Base-by-base conservation (phyloP, 2,329 filamentous ascomycete genomes). In the Mycosphaerella sp. region DNA sequence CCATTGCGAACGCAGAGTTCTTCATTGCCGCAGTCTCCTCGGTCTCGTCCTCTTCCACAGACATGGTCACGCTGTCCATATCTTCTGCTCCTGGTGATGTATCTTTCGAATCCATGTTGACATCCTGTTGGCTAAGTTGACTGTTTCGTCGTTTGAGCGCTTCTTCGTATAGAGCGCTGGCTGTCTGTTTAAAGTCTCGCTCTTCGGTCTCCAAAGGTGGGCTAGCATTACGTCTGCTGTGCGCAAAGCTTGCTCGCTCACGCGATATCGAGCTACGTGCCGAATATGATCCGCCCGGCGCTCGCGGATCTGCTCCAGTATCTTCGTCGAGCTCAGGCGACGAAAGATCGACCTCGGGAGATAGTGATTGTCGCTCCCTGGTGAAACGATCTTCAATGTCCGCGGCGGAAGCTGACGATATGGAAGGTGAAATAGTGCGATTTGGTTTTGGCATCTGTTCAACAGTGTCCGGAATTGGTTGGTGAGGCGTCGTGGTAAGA, bases 111-210 rank as follows among this genome's bases (percentile, higher is more conserved):
- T 70, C 32, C 66, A 68, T 57, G 62, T 66, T 58, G 41, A 68
- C 61, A 50, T 69, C 70, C 34, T 67, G 63, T 49, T 68, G 69
- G 44, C 53, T 56, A 35, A 54, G 50, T 45, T 73, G 71, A 52
- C 65, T 65, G 60, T 68, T 64, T 64, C 71, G 50, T 60, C 71
- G 60, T 62, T 67, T 58, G 64, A 76, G 66, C 62, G 71, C 56
- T 69, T 74, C 58, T 75, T 78, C 71, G 78, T 81, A 87, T 62
- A 97, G 80, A 43, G 85, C 88, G 60, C 89, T 87, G 13, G 93
- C 93, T 1, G 90, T 97, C 71, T 95, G 88, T 6, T 91, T 96
- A 66, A 98, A 98, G 70, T 97, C 93, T 65, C 86, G 87, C 75
- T 97, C 91, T 62, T 97, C 91, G 63, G 87, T 89, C 72, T 97